A percentile compares a stretch with the other conserved stretches of the same genome.
These are phyloP conservation scores for Asterionellopsis glacialis DNA, from an alignment of 108 stramenopile species.

Conservation along the genomic window DNA sequence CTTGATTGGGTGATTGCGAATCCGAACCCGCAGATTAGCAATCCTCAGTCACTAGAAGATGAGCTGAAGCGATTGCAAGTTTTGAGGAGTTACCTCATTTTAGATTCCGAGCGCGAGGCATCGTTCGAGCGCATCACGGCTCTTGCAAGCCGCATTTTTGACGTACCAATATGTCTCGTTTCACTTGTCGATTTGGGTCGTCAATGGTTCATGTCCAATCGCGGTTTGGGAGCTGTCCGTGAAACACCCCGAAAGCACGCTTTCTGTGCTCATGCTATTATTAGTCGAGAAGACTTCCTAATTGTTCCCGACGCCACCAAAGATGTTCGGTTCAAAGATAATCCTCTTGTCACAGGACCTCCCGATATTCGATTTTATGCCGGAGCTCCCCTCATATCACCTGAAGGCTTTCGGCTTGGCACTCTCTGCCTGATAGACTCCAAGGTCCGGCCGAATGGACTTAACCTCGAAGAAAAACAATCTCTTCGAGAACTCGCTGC, in stretches of 20 bases:
- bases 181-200: constrained; percentile 61
- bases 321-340: constrained; percentile 60
- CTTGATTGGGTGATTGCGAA: constrained; percentile 38
- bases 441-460: constrained; percentile 48
- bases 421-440: constrained; percentile 77
- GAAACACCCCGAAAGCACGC: constrained; percentile 77
- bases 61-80: constrained; percentile 59
- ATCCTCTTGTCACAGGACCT: constrained; percentile 57
- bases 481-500: constrained; percentile 61
- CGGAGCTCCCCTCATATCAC: constrained; percentile 67
- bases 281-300: constrained; percentile 41
- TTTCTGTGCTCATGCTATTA: constrained; percentile 81
- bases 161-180: constrained; percentile 67
- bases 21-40: constrained; percentile 10
- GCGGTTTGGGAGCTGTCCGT: constrained; percentile 57
- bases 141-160: constrained; percentile 45
- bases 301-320: constrained; percentile 62
- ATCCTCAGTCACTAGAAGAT: constrained; percentile 38
- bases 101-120: constrained; percentile 52
- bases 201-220: constrained; percentile 77
- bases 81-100: constrained; percentile 54
- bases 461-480: constrained; percentile 54
- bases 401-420: constrained; percentile 70
- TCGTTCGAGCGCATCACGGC: constrained; percentile 30
- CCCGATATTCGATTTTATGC: constrained; percentile 85